A percentile compares a stretch with the other conserved stretches of the same genome.
Conservation (phyloP, 2,329 filamentous ascomycete species). For the Aspergillus ruber region DNA sequence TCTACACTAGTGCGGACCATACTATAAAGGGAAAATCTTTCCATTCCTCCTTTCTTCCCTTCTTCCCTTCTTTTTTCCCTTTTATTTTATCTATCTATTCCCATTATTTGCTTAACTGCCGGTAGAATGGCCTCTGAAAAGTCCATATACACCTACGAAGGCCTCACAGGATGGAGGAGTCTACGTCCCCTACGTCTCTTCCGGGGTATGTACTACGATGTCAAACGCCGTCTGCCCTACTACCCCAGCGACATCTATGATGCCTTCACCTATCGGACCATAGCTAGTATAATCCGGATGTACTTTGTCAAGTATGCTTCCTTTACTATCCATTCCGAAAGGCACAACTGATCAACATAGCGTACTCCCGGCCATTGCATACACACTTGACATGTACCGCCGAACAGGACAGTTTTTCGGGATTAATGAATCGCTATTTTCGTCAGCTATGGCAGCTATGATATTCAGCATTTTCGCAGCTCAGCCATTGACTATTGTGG, state of each 20-base stretch:
- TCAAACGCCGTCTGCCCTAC: conserved; percentile 47
- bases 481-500: conserved; percentile 53
- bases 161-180: conserved; percentile 34
- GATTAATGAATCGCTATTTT: conserved; percentile 51
- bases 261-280: conserved; percentile 49
- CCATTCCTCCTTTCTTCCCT: neutral
- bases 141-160: conserved; percentile 28
- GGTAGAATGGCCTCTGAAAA: neutral
- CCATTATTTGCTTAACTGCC: neutral
- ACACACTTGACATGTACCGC: conserved; percentile 53
- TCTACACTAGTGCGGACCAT: no score
- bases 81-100: no score
- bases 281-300: conserved; percentile 52
- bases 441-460: conserved; percentile 50
- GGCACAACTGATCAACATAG: conserved; percentile 16
- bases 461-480: conserved; percentile 48
- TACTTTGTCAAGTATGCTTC: conserved; percentile 48
- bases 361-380: conserved; percentile 53
- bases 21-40: neutral
- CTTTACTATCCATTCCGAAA: neutral
- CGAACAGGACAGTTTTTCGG: conserved; percentile 51
- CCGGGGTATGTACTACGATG: conserved; percentile 50
- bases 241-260: conserved; percentile 53
- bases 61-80: neutral
- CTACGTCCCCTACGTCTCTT: conserved; percentile 40